Base-by-base conservation (phyloP, 2,329 filamentous ascomycete species). In the Davidsoniella virescens region DNA sequence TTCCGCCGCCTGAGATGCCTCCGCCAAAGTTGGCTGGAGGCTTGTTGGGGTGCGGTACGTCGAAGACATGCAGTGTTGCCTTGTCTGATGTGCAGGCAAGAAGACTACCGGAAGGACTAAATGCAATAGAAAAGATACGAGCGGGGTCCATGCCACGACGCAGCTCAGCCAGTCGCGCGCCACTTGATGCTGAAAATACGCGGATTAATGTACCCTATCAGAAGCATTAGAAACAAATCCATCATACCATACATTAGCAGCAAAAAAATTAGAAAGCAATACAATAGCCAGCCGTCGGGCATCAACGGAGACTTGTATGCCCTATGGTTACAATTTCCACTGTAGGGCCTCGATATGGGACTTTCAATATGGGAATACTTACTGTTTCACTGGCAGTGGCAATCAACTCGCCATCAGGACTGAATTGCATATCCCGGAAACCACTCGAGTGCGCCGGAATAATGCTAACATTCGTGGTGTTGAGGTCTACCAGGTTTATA, bases 41-140 rank as follows among this genome's bases (percentile, higher is more conserved):
- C 55, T 66, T 67, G 47, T 68, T 69, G 7, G 70, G 67, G 53
- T 75, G 73, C 3, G 82, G 82, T 1, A 95, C 72, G 60, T 96
- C 87, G 61, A 95, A 98, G 37, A 98, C 75, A 64, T 98, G 92
- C 9, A 98, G 71, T 0, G 88, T 98, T 5, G 86, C 88, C 66
- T 96, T 98, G 70, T 98, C 92, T 1, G 88, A 95, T 1, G 90
- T 96, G 54, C 87, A 90, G 23, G 92, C 92, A 9, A 96, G 73
- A 60, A 87, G 75, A 41, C 73, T 76, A 47, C 83, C 84, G 1
- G 80, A 80, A 0, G 88, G 88, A 17, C 85, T 93, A 63, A 98
- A 92, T 9, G 83, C 82, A 9, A 98, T 71, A 2, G 85, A 90
- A 65, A 85, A 94, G 56, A 96, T 84, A 49, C 80, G 79, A 14